Evolutionary conservation across 2,329 filamentous ascomycete species (phyloP).

Genomic region (Elsinoe necatrix): DNA sequence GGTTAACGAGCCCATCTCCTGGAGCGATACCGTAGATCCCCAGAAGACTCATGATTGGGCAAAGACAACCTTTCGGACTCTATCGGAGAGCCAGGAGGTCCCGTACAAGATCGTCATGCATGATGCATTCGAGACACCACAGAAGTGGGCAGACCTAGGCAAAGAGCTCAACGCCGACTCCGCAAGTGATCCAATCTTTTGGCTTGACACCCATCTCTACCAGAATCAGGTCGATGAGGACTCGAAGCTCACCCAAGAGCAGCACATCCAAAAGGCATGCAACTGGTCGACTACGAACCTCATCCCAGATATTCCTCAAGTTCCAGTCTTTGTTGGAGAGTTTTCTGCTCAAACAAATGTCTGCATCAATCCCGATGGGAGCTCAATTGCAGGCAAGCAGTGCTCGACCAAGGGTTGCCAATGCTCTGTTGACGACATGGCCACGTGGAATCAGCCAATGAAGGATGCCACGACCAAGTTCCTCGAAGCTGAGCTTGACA

Average conservation of each 20-base stretch:
- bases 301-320: constrained; percentile 27
- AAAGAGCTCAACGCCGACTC: constrained; percentile 24
- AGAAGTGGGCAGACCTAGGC: constrained; percentile 27
- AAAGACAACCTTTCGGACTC: constrained; percentile 28
- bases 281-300: constrained; percentile 27
- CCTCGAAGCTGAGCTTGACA: constrained; percentile 38
- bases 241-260: constrained; percentile 30
- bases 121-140: constrained; percentile 30
- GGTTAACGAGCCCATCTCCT: constrained; percentile 37
- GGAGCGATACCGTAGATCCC: constrained; percentile 29
- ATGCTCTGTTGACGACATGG: constrained; percentile 31
- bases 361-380: constrained; percentile 36
- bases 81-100: constrained; percentile 27
- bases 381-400: constrained; percentile 26
- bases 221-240: constrained; percentile 35
- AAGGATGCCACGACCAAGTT: constrained; percentile 32
- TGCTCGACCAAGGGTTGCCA: constrained; percentile 33
- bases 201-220: constrained; percentile 38
- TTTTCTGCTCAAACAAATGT: constrained; percentile 38
- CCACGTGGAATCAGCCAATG: constrained; percentile 31
- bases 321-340: constrained; percentile 37
- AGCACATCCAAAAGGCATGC: constrained; percentile 38
- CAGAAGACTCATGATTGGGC: constrained; percentile 30
- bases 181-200: constrained; percentile 30
- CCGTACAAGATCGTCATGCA: constrained; percentile 34